Base-by-base conservation (phyloP, 345 rosid genomes). In the Mercurialis annua region DNA sequence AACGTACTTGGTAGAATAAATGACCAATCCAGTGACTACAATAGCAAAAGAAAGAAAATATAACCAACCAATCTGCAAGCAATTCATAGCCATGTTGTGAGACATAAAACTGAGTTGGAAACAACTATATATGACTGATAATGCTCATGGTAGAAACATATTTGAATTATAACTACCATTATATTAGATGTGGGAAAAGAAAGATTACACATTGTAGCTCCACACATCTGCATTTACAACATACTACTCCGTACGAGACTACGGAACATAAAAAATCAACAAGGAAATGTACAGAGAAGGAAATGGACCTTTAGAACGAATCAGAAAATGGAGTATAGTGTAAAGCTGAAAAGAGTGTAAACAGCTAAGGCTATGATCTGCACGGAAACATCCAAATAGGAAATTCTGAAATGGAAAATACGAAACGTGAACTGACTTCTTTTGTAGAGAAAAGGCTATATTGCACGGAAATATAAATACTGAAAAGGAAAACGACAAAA, bases 151-250 rank as follows among this genome's bases (percentile, higher is more conserved):
- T 83, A 87, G 78, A 85, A 68, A 64, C 68, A 79, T 31, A 83
- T 72, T 64, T 84, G 81, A 60, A 85, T 1, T 7, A 80, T 72
- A 6, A 80, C 88, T 0, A 83, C 86, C 92, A 89, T 85, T 89
- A 83, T 83, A 42, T 83, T 87, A 8, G 84, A 64, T 2, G 87
- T 83, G 51, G 83, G 86, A 70, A 83, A 38, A 1, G 89, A 87
- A 17, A 87, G 87, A 66, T 81, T 87, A 74, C 81, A 83, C 81
- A 85, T 62, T 38, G 87, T 69, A 14, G 92, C 81, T 67, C 84
- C 92, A 27, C 92, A 70, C 76, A 78, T 68, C 87, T 82, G 80
- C 49, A 38, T 42, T 16, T 23, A 58, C 8, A 40, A 49, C 65
- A 63, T 2, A 6, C n/a, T n/a, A n/a, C 17, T 33, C 29, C 20